Base-by-base conservation (phyloP, 192 early-diverging fungal species). In the Diversispora epigaea region DNA sequence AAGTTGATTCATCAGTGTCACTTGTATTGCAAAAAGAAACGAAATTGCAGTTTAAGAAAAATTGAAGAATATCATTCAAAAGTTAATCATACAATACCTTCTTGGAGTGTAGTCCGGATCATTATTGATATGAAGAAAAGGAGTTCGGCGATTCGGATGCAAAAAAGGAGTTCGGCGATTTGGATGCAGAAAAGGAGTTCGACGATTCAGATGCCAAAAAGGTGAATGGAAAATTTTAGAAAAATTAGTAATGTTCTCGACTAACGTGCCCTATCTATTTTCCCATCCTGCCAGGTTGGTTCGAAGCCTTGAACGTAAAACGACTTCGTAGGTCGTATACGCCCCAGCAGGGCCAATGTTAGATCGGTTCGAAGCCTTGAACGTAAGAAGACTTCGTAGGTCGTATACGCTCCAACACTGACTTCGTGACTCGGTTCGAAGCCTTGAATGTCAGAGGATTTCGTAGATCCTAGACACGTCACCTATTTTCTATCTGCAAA, bases 241-340 rank as follows among this genome's bases (percentile, higher is more conserved):
- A 61, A 61, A 61, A n/a, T n/a, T 61, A 61, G 32, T 61, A 61
- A 61, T 61, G 58, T 61, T 61, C 58, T 61, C 58, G 19, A 61
- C 10, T 61, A 61, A 61, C 58, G 32, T 19, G 58, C 21, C 58
- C 58, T n/a, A 61, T 61, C 58, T 61, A 61, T 61, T 61, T 61
- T 61, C 21, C 32, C 10, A 32, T 19, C 58, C 58, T 61, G 58
- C 58, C 19, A 61, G 58, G 58, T 61, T 19, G 19, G 19, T n/a
- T 61, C 10, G 58, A 6, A 61, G 10, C 58, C 58, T 61, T 61
- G 58, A 61, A 61, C 58, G 58, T 61, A 10, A 61, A 19, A 61
- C 19, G n/a, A 2, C 58, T 19, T 61, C 58, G 58, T 61, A 61
- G 32, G 58, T 10, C 10, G 19, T 47, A 47, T 5, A 47, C 11